Base-by-base conservation (phyloP, 257 asterid species). In the Handroanthus guayacan region DNA sequence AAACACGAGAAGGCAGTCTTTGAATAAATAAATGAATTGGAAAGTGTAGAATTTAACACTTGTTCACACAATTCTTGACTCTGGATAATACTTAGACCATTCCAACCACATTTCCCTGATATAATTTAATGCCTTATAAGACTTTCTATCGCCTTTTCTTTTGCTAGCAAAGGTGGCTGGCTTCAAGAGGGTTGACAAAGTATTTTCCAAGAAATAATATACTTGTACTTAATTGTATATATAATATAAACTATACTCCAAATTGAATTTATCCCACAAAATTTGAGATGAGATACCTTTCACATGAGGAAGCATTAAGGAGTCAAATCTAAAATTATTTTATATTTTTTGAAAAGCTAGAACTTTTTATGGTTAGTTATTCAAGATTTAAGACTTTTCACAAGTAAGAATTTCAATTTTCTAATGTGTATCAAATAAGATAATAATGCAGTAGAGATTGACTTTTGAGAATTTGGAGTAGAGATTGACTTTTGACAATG, bases 31-130 rank as follows among this genome's bases (percentile, higher is more conserved):
- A 57, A 50, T 3, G 25, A 45, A 34, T 25, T 2, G 69, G 10
- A 14, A 76, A 67, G 62, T 16, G 70, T 17, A 25, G 6, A 62
- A 67, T 67, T 48, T 61, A 75, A 44, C 75, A 77, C 62, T 62
- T n/a, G 67, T 36, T 13, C 20, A 63, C 74, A 71, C 62, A 54
- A 55, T 78, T 54, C 50, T 78, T 63, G 50, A 52, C 58, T 41
- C 43, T 41, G 25, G 18, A 36, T 51, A 14, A 54, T 60, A 41
- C 67, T 60, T 56, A 63, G 31, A 25, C 31, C 31, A 25, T 25
- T 56, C 68, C 75, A 73, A 56, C 75, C 31, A 17, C 56, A 78
- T 72, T 47, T 78, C 65, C 72, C 78, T 78, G 82, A 72, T 0
- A 44, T 41, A 17, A 38, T 44, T 72, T 55, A 72, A 78, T 72